Evolutionary conservation across 2,329 filamentous ascomycete genomes (phyloP).

Genomic region (Penicillium decumbens): DNA sequence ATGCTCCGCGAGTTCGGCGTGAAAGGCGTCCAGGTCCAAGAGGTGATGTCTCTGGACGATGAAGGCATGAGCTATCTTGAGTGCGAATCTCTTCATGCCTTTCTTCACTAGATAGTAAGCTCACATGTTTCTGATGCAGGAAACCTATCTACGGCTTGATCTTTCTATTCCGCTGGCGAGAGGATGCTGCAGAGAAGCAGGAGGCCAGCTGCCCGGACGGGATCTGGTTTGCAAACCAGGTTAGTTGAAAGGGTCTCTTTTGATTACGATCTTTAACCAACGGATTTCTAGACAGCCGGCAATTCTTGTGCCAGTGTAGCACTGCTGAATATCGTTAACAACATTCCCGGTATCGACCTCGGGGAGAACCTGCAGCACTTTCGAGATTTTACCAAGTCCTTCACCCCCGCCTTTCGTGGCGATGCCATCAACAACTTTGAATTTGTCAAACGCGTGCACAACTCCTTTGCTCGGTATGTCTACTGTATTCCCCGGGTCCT

Average conservation of each 20-base stretch:
- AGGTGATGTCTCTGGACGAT: constrained; percentile 69
- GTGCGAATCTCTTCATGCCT: constrained; percentile 41
- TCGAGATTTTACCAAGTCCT: constrained; percentile 63
- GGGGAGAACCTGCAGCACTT: constrained; percentile 68
- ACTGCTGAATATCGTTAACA: constrained; percentile 90
- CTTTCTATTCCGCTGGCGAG: constrained; percentile 73
- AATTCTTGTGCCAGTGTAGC: constrained; percentile 93
- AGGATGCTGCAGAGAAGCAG: constrained; percentile 51
- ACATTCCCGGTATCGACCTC: constrained; percentile 61
- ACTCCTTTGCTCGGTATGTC: constrained; percentile 70
- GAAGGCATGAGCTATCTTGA: constrained; percentile 59
- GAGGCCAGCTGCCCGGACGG: constrained; percentile 56
- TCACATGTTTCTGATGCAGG: constrained; percentile 37
- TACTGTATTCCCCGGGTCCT: not conserved
- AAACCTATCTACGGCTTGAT: constrained; percentile 79
- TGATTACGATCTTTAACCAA: not conserved
- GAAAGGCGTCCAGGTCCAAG: constrained; percentile 65
- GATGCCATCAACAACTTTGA: constrained; percentile 68
- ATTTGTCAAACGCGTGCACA: constrained; percentile 77
- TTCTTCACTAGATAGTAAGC: constrained; percentile 1
- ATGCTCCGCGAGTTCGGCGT: constrained; percentile 79
- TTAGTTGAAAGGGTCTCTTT: constrained; percentile 33
- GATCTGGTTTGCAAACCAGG: constrained; percentile 94
- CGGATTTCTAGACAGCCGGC: constrained; percentile 59
- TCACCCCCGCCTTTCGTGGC: constrained; percentile 70